phyloP scores from a whole-genome alignment of 345 rosid species.

The Trapa bicornis region DNA sequence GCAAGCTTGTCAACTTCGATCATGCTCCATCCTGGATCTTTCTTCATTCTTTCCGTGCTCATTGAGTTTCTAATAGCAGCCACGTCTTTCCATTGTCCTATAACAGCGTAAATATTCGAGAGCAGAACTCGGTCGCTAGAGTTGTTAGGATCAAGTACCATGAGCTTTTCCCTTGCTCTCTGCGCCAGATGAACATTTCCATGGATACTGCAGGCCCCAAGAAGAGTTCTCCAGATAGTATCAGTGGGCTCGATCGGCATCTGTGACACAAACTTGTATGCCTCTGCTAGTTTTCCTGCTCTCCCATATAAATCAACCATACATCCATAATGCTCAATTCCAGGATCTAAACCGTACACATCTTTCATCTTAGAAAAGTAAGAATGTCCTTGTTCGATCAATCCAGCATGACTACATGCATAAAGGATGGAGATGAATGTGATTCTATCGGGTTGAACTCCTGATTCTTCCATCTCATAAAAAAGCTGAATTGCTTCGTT shows the following conservation, averaged over 20 bases:
- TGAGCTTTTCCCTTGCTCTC: constrained; percentile 22
- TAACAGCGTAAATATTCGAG: constrained; percentile 33
- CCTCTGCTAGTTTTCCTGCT: constrained; percentile 31
- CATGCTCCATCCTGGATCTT: constrained; percentile 40
- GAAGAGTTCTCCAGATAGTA: constrained; percentile 42
- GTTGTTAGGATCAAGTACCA: constrained; percentile 25
- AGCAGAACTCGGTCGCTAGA: constrained; percentile 29
- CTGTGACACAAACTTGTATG: constrained; percentile 24
- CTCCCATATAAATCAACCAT: constrained; percentile 47
- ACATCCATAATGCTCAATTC: constrained; percentile 35
- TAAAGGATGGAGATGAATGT: constrained; percentile 29
- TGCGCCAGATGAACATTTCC: constrained; percentile 32
- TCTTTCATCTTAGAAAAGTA: constrained; percentile 26
- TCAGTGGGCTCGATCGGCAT: constrained; percentile 34
- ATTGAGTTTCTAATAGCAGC: constrained; percentile 32
- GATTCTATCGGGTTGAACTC: constrained; percentile 27
- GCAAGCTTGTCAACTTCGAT: constrained; percentile 30
- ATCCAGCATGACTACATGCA: constrained; percentile 47
- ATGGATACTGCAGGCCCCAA: constrained; percentile 42
- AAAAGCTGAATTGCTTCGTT: constrained; percentile 25
- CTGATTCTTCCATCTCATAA: constrained; percentile 25
- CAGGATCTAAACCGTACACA: constrained; percentile 23
- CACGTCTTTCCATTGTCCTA: constrained; percentile 33
- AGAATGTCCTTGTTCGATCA: constrained; percentile 24
- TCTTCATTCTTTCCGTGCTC: constrained; percentile 23